Conservation (phyloP, 208 protist species). For the Crithidia brevicula region DNA sequence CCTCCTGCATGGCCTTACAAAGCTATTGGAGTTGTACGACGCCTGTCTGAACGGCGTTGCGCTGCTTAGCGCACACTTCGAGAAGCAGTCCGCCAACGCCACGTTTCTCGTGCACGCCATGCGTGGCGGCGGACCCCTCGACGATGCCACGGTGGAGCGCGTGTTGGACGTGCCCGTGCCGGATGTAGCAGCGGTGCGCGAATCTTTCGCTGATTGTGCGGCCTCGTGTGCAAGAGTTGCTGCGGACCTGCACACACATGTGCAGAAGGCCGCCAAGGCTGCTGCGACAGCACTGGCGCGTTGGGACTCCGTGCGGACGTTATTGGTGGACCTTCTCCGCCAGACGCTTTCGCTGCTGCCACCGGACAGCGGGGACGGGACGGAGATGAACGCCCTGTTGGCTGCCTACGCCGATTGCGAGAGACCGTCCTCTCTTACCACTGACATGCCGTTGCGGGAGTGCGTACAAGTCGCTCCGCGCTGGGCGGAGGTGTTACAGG, state of each 20-base stretch:
- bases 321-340: slow-evolving; percentile 15
- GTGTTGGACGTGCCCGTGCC: slow-evolving; percentile 40
- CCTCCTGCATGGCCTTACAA: slow-evolving; percentile 20
- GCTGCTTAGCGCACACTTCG: slow-evolving; percentile 37
- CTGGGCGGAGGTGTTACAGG: slow-evolving; percentile 14
- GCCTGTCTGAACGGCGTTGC: slow-evolving; percentile 36
- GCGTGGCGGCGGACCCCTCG: slow-evolving; percentile 31
- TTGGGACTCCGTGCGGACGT: slow-evolving; percentile 18
- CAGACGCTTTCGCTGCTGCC: background rate
- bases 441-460: background rate
- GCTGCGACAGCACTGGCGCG: background rate
- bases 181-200: slow-evolving; percentile 16
- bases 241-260: background rate
- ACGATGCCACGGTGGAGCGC: slow-evolving; percentile 37
- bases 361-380: background rate
- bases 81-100: slow-evolving; percentile 33
- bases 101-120: slow-evolving; percentile 33
- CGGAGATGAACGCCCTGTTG: slow-evolving; percentile 3
- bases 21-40: slow-evolving; percentile 36
- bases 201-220: background rate
- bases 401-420: slow-evolving; percentile 9
- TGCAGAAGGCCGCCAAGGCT: background rate
- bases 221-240: background rate
- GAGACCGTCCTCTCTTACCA: background rate
- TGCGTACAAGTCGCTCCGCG: background rate